These are phyloP conservation scores for Nemophila menziesii DNA, from an alignment of 257 asterid genomes.

Conservation along the genomic window DNA sequence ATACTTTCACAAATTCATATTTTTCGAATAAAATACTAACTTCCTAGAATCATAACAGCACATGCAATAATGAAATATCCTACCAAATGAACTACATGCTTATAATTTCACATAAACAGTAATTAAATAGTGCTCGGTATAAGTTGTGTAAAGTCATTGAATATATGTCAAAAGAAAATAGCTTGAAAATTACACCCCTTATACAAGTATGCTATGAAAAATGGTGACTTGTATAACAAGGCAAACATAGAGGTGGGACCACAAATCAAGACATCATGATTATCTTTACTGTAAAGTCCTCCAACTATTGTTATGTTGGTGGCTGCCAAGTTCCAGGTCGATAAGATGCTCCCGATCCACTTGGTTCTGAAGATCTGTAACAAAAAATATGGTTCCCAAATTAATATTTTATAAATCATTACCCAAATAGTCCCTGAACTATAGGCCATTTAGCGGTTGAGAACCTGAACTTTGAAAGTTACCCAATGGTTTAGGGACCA, in stretches of 20 bases:
- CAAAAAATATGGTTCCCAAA: slow-evolving; percentile 1
- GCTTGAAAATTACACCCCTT: not conserved
- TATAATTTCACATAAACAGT: not conserved
- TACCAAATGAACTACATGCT: too few species aligned
- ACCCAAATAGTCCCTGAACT: too few species aligned
- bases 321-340: slow-evolving; percentile 98
- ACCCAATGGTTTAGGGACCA: too few species aligned
- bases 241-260: not conserved
- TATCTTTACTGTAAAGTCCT: not conserved
- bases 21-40: too few species aligned
- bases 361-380: slow-evolving; percentile 76
- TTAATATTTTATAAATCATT: not conserved
- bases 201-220: not conserved
- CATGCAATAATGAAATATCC: too few species aligned
- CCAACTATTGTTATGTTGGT: slow-evolving; percentile 32
- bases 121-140: not conserved
- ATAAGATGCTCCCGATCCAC: slow-evolving; percentile 74
- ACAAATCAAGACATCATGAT: not conserved
- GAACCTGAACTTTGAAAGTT: too few species aligned
- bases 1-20: too few species aligned
- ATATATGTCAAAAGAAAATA: not conserved
- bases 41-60: too few species aligned
- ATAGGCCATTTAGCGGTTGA: too few species aligned
- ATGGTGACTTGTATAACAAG: not conserved
- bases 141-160: not conserved